Percentiles rank a stretch among this genome's conserved stretches.
Evolutionary conservation across 257 asterid genomes (phyloP).

Genomic region (Pogostemon cablin): DNA sequence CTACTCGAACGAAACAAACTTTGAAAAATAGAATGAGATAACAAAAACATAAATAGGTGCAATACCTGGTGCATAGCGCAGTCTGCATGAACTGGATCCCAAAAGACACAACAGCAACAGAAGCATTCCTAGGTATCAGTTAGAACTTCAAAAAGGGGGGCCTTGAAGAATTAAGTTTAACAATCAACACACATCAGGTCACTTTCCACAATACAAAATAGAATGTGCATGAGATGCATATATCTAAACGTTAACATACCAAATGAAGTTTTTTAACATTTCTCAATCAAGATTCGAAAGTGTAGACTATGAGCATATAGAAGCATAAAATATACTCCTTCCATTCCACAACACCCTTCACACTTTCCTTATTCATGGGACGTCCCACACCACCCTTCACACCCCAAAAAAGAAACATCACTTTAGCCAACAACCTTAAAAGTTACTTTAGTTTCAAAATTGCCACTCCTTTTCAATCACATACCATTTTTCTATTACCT

Average conservation of each 20-base stretch:
- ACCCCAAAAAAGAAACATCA: too few relatives aligned
- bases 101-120: constrained; percentile 57
- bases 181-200: neutral
- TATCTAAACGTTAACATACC: constrained; percentile 1
- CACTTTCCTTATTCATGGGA: too few relatives aligned
- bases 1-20: constrained; percentile 15
- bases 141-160: constrained; percentile 93
- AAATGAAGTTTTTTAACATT: neutral
- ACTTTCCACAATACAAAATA: constrained; percentile 6
- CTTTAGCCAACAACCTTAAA: too few relatives aligned
- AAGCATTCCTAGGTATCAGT: constrained; percentile 89
- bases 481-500: too few relatives aligned
- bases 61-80: constrained; percentile 95
- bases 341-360: too few relatives aligned
- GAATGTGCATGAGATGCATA: constrained; percentile 26
- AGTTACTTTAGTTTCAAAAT: too few relatives aligned
- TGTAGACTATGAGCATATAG: neutral
- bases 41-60: neutral
- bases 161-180: constrained; percentile 50
- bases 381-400: too few relatives aligned
- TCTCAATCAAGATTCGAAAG: neutral
- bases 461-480: too few relatives aligned
- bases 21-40: constrained; percentile 11
- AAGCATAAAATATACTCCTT: too few relatives aligned
- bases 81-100: constrained; percentile 95